Conservation (phyloP, 345 rosid genomes). For the Bruguiera parviflora region DNA sequence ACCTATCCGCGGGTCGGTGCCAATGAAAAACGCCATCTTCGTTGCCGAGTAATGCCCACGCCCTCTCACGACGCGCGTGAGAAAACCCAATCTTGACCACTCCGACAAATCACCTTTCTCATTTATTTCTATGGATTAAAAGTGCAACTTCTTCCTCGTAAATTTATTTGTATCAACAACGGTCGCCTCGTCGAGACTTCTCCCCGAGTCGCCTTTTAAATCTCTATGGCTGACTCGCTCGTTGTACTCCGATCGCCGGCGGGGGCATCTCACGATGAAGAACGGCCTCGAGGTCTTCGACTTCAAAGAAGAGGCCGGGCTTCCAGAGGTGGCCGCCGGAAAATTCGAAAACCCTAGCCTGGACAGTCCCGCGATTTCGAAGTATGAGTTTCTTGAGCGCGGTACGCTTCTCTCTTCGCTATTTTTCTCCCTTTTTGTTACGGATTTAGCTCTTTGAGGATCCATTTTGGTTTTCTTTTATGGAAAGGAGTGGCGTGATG, state of each 20-base stretch:
- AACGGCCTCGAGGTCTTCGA: constrained; percentile 50
- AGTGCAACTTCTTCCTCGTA: too few relatives aligned
- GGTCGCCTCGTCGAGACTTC: neutral
- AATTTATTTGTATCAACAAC: neutral
- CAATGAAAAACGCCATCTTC: too few relatives aligned
- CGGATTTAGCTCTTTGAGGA: neutral
- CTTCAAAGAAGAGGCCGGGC: constrained; percentile 71
- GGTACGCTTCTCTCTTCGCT: constrained; percentile 27
- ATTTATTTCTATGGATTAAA: too few relatives aligned
- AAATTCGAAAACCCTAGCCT: constrained; percentile 58
- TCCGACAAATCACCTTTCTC: too few relatives aligned
- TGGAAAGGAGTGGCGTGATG: too few relatives aligned
- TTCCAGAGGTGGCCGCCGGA: constrained; percentile 42
- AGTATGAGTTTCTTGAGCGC: constrained; percentile 46
- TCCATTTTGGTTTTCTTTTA: neutral
- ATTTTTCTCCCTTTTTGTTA: neutral
- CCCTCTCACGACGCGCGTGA: neutral
- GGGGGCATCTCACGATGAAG: constrained; percentile 42
- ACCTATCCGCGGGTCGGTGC: neutral
- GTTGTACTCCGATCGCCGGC: neutral
- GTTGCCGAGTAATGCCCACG: neutral
- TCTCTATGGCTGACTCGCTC: neutral
- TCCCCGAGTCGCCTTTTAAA: neutral
- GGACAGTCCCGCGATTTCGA: constrained; percentile 35
- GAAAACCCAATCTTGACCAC: neutral